Conservation (phyloP, 139 green algal species). For the Chlamydomonas eustigma region DNA sequence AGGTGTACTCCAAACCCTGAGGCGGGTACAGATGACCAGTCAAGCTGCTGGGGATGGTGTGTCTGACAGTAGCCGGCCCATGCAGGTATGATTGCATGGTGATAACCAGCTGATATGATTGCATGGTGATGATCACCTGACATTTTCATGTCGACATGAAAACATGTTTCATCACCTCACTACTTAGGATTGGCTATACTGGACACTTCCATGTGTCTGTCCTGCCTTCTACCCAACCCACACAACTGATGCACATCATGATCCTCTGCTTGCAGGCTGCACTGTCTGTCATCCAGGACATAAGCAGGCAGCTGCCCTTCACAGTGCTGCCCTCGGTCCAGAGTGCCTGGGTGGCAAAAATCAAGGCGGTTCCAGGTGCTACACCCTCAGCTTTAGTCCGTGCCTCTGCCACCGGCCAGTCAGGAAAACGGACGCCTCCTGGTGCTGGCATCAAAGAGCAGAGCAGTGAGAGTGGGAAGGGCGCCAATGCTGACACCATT, state of each 20-base stretch:
- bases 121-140: not conserved
- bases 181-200: no score
- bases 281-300: constrained; percentile 27
- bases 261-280: constrained; percentile 18
- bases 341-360: constrained; percentile 20
- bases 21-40: constrained; percentile 29
- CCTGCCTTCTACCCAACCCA: no score
- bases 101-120: not conserved
- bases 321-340: constrained; percentile 13
- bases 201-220: no score
- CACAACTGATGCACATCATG: no score
- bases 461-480: no score
- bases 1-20: constrained; percentile 33
- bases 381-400: no score
- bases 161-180: no score
- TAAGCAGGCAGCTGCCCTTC: constrained; percentile 30
- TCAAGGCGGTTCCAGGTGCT: not conserved
- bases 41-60: not conserved
- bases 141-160: no score
- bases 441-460: no score
- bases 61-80: constrained; percentile 4
- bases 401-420: no score
- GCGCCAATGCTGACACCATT: no score
- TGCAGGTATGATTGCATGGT: constrained; percentile 1
- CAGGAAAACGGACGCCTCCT: not conserved